Evolutionary conservation across 441 rosid species (phyloP).

Genomic region (Metrosideros polymorpha): DNA sequence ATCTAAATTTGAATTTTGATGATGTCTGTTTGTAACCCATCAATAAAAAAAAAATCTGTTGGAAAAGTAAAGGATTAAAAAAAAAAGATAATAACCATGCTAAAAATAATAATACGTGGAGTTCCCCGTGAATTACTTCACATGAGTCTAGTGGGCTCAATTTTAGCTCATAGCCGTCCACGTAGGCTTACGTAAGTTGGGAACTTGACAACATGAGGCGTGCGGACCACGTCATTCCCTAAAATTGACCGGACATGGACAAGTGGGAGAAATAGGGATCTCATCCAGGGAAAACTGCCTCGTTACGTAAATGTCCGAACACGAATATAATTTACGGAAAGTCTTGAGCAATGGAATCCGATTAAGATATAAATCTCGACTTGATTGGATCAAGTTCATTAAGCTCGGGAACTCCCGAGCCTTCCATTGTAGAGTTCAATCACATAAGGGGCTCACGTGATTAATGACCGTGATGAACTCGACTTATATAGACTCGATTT

Average conservation of each 20-base stretch:
- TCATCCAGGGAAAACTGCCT: too few relatives aligned
- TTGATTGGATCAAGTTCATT: too few relatives aligned
- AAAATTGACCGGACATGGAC: neutral
- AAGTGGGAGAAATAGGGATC: neutral
- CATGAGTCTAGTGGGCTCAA: neutral
- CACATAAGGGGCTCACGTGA: too few relatives aligned
- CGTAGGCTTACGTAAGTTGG: neutral
- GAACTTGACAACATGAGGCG: neutral
- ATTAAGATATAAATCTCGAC: neutral
- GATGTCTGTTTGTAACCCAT: neutral
- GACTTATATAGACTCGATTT: neutral
- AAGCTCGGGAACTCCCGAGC: too few relatives aligned
- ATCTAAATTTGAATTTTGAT: neutral
- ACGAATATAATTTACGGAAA: neutral
- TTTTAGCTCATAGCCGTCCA: neutral
- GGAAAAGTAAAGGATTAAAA: neutral
- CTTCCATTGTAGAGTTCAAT: too few relatives aligned
- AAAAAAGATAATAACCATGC: neutral
- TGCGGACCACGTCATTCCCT: neutral
- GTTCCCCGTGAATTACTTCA: neutral
- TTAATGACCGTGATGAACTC: neutral
- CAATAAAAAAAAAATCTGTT: neutral
- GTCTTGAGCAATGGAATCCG: neutral
- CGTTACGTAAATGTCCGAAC: neutral
- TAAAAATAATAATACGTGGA: neutral